These are phyloP conservation scores for Marasmius oreades DNA, from an alignment of 1,284 basidiomycete genomes.

Conservation along the genomic window DNA sequence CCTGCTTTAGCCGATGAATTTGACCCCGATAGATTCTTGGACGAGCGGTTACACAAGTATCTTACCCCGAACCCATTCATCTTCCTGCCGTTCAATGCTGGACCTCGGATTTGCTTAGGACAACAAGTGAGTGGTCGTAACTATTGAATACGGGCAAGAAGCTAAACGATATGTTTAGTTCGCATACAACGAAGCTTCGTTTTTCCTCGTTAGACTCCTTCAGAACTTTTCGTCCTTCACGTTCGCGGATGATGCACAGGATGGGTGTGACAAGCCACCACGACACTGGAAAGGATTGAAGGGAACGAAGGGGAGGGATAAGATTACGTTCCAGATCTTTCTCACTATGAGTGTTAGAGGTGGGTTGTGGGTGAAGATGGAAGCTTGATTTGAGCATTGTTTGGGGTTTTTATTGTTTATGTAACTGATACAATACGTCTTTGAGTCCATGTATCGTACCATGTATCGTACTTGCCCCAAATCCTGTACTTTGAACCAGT, in stretches of 20 bases:
- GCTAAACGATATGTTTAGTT: conserved; percentile 18
- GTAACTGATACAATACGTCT: too few relatives aligned
- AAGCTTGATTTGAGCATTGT: too few relatives aligned
- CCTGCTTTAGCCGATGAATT: conserved; percentile 10
- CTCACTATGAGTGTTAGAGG: too few relatives aligned
- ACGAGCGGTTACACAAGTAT: conserved; percentile 8
- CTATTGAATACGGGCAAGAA: neutral
- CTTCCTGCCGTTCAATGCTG: conserved; percentile 47
- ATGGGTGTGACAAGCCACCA: conserved; percentile 29
- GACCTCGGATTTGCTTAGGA: conserved; percentile 44
- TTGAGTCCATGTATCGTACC: too few relatives aligned
- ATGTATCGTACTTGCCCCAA: too few relatives aligned
- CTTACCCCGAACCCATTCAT: conserved; percentile 32
- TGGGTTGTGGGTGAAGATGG: too few relatives aligned
- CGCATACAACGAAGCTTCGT: conserved; percentile 37
- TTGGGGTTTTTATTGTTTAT: too few relatives aligned
- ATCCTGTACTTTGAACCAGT: too few relatives aligned
- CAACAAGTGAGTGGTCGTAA: conserved; percentile 31
- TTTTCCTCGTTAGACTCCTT: conserved; percentile 36
- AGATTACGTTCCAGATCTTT: too few relatives aligned
- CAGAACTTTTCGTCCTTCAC: conserved; percentile 45
- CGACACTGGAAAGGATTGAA: conserved; percentile 28
- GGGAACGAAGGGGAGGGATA: conserved; percentile 33
- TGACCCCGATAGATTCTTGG: conserved; percentile 10
- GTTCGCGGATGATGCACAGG: conserved; percentile 38